These are phyloP conservation scores for Maudiozyma humilis DNA, from an alignment of 1,139 yeast species.

Conservation along the genomic window DNA sequence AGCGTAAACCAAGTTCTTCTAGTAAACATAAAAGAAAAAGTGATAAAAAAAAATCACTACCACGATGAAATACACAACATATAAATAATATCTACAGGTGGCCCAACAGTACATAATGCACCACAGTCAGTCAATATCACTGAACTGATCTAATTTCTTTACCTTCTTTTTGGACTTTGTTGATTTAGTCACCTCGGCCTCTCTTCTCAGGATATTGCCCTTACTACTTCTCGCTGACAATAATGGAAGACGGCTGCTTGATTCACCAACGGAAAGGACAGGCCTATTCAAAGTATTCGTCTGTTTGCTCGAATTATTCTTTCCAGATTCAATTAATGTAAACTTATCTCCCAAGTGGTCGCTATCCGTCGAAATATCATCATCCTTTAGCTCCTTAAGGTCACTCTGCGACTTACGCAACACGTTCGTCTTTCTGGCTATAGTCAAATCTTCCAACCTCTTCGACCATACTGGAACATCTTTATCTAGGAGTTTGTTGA, in stretches of 20 bases:
- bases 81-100: not conserved
- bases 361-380: not conserved
- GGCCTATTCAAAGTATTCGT: not conserved
- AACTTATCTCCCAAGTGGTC: not conserved
- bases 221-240: conserved; percentile 1
- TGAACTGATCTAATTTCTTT: not conserved
- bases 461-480: conserved; percentile 61
- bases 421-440: conserved; percentile 34
- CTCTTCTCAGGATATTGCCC: not conserved
- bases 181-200: not conserved
- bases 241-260: conserved; percentile 7
- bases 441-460: conserved; percentile 50
- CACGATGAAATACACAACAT: too few species aligned
- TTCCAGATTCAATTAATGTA: too few species aligned
- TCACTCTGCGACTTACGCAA: conserved; percentile 28
- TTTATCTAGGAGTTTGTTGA: conserved; percentile 54
- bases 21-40: conserved; percentile 3
- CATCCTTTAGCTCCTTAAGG: conserved; percentile 12
- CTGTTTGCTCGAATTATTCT: too few species aligned
- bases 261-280: not conserved
- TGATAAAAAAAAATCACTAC: conserved; percentile 1
- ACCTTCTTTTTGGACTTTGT: not conserved
- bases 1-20: not conserved
- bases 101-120: not conserved
- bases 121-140: not conserved